Evolutionary conservation across 2,329 filamentous ascomycete species (phyloP).

Genomic region (Trichophyton simii): DNA sequence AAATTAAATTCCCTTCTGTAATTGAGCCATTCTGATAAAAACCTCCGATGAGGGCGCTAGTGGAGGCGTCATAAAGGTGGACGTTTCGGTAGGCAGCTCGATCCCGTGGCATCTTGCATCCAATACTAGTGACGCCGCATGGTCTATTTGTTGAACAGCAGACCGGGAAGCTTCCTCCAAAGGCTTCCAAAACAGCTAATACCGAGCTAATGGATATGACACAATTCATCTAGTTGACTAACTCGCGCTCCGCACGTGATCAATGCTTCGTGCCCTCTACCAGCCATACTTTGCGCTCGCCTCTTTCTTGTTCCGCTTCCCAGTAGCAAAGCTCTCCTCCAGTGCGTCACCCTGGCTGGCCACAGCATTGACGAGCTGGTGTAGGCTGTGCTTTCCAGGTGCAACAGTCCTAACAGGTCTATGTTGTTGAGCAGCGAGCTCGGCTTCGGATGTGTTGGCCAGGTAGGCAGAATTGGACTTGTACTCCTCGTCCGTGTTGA

Average conservation of each 20-base stretch:
- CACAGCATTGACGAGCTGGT: slow-evolving; percentile 74
- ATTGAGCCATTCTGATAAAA: slow-evolving; percentile 12
- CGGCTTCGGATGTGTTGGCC: slow-evolving; percentile 49
- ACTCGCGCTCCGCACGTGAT: no score
- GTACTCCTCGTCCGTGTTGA: slow-evolving; percentile 84
- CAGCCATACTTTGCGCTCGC: slow-evolving; percentile 76
- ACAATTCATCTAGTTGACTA: no score
- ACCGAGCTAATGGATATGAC: no score
- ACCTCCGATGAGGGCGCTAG: slow-evolving; percentile 9
- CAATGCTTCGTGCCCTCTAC: slow-evolving; percentile 27
- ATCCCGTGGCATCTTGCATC: not conserved
- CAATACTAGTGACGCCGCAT: no score
- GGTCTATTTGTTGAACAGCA: no score
- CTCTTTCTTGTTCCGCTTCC: slow-evolving; percentile 66
- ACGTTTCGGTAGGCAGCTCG: slow-evolving; percentile 12
- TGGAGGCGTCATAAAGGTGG: slow-evolving; percentile 11
- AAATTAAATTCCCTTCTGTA: slow-evolving; percentile 12
- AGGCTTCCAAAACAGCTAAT: no score
- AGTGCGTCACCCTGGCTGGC: slow-evolving; percentile 72
- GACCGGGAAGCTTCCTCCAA: no score
- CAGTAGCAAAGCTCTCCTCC: slow-evolving; percentile 81
- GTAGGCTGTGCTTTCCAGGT: slow-evolving; percentile 78
- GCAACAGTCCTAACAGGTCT: slow-evolving; percentile 73
- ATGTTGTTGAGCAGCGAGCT: slow-evolving; percentile 45
- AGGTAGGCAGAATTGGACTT: slow-evolving; percentile 67